Conservation (phyloP, 352 stramenopile species). For the Phytopythium delawarense region DNA sequence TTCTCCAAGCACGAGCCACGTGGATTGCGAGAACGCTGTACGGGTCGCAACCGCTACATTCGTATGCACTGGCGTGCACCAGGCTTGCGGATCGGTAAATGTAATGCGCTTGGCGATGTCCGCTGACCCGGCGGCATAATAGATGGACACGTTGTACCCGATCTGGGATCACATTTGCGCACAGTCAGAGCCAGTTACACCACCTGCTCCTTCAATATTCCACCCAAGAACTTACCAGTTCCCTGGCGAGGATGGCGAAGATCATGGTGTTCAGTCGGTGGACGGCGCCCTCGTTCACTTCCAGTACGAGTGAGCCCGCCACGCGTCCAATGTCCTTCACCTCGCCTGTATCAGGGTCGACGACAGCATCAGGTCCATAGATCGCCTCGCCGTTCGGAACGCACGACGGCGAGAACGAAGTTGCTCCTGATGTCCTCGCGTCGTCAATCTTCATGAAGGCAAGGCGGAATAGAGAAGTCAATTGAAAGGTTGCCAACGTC, state of each 20-base stretch:
- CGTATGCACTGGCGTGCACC: neutral
- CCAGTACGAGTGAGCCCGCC: conserved; percentile 18
- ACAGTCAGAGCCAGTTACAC: neutral
- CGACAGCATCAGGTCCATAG: conserved; percentile 18
- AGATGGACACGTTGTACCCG: conserved; percentile 22
- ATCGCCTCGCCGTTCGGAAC: conserved; percentile 8
- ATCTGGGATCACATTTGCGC: conserved; percentile 4
- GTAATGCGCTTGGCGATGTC: neutral
- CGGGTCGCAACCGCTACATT: neutral
- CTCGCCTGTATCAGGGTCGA: conserved; percentile 13
- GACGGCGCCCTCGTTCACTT: conserved; percentile 21
- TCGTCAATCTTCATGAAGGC: conserved; percentile 11
- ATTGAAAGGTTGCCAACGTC: neutral
- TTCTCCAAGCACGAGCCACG: neutral
- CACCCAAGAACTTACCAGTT: too few species aligned
- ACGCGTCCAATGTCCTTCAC: conserved; percentile 13
- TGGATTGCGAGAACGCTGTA: neutral
- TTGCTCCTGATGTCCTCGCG: conserved; percentile 4
- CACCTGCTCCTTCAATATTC: too few species aligned
- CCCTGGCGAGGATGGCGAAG: conserved; percentile 21
- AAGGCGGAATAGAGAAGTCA: neutral
- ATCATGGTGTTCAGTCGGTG: conserved; percentile 22
- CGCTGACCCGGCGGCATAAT: neutral
- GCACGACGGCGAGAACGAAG: conserved; percentile 12
- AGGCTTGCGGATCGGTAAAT: neutral